Conservation (phyloP, 2,329 filamentous ascomycete species). For the Fusarium sp. region DNA sequence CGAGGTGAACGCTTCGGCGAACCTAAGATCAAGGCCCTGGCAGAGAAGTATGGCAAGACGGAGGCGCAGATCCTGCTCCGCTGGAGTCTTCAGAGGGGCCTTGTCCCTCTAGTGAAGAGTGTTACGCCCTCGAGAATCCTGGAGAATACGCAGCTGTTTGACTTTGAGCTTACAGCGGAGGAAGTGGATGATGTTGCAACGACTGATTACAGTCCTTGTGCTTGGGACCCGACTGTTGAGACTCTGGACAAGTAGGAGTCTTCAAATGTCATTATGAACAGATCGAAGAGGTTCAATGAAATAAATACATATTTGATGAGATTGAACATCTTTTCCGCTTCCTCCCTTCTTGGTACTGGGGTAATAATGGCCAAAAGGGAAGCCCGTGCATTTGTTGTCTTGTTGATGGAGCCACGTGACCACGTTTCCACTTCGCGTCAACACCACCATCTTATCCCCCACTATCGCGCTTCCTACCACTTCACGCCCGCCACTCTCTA, state of each 20-base stretch:
- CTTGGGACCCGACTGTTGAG: conserved; percentile 67
- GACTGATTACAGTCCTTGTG: conserved; percentile 64
- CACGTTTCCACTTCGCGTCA: conserved; percentile 43
- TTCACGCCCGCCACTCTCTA: not conserved
- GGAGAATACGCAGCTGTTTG: conserved; percentile 69
- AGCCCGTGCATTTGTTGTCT: not conserved
- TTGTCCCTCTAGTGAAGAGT: conserved; percentile 80
- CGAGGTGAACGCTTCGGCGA: conserved; percentile 79
- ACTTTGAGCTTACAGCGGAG: conserved; percentile 66
- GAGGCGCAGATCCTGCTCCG: conserved; percentile 83
- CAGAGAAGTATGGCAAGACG: conserved; percentile 78
- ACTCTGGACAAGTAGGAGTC: conserved; percentile 55
- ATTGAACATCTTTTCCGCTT: not conserved
- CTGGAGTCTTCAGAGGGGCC: conserved; percentile 85
- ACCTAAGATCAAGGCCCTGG: conserved; percentile 70
- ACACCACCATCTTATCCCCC: conserved; percentile 12
- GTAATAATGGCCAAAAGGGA: not conserved
- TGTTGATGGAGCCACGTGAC: conserved; percentile 40
- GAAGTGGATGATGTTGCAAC: conserved; percentile 64
- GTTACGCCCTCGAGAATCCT: conserved; percentile 74
- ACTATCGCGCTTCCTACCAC: conserved; percentile 21
- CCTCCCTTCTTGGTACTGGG: not conserved
- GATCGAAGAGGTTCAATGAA: not conserved
- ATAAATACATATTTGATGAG: not conserved
- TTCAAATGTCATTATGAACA: not conserved